Base-by-base conservation (phyloP, 2,329 filamentous ascomycete species). In the Epichloe elymi region DNA sequence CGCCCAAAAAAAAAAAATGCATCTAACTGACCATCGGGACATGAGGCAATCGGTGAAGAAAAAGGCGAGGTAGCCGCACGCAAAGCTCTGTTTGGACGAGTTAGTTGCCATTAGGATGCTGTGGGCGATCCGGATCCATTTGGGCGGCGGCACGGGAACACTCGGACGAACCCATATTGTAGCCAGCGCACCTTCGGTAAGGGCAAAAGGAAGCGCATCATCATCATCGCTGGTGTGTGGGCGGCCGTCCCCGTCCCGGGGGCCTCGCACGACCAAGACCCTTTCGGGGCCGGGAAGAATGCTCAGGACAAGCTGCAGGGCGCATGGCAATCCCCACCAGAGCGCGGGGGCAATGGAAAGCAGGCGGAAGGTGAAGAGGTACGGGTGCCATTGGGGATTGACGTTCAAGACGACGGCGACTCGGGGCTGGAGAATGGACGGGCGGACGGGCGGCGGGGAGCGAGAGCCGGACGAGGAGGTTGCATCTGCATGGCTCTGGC, bases 31-130 rank as follows among this genome's bases (percentile, higher is more conserved):
- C 84, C 86, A 90, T 68, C 86, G 74, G 55, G 85, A 88, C 85
- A 90, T 89, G 60, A 90, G 77, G 66, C 85, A 88, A 68, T 90
- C 86, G 52, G 85, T 86, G 64, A 90, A 90, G 70, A 88, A 86
- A 67, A 88, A 90, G 48, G 84, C 85, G 54, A 89, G 75, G 65
- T 88, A 88, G 50, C 83, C 86, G 19, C 84, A 86, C 53, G 85
- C 82, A 61, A 79, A 81, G 69, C 85, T 88, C 85, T 88, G 17
- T 40, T 4, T 15, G 6, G 11, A 30, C 26, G 8, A 12, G 23
- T 48, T 48, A 38, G 46, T 19, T 17, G 37, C 1, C 14, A 3
- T 12, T 5, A 5, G 7, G 8, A 30, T 36, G 8, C n/a, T 20
- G 7, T 30, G 26, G 20, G 26, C 26, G 26, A 26, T 26, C 26